phyloP scores from a whole-genome alignment of 177 flowering plant genomes.

The Vitis hybrid region DNA sequence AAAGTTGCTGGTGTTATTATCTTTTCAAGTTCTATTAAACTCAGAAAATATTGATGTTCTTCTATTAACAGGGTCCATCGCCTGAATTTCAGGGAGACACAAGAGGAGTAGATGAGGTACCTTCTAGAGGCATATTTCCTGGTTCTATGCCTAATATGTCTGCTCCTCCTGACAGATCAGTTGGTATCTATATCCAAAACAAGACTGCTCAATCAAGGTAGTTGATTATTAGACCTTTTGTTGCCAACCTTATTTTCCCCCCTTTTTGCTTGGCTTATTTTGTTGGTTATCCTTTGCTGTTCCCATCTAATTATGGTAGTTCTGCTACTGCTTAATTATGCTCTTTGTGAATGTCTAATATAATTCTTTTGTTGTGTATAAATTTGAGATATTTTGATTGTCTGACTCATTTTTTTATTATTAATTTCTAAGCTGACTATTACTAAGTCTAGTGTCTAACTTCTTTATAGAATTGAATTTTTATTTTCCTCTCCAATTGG shows the following conservation, averaged over 20 bases:
- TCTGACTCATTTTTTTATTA: no score
- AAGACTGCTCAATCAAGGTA: slow-evolving; percentile 50
- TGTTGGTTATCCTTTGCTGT: no score
- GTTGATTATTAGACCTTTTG: slow-evolving; percentile 11
- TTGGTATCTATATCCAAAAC: slow-evolving; percentile 23
- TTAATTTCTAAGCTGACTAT: no score
- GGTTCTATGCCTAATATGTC: slow-evolving; percentile 27
- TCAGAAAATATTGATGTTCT: background rate
- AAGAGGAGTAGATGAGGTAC: slow-evolving; percentile 34
- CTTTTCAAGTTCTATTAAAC: background rate
- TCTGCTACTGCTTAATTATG: no score
- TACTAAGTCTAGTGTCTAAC: no score
- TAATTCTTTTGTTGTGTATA: no score
- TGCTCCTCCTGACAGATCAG: slow-evolving; percentile 31
- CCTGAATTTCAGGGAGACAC: slow-evolving; percentile 36
- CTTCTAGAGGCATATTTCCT: slow-evolving; percentile 30
- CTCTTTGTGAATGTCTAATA: background rate
- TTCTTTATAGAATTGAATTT: no score
- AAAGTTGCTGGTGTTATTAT: background rate
- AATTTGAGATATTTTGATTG: no score
- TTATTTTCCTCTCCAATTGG: no score
- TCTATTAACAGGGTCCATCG: slow-evolving; percentile 26
- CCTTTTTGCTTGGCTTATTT: background rate
- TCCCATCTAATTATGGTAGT: no score
- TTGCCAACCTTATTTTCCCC: background rate